Percentiles rank a stretch among this genome's conserved stretches.
These are phyloP conservation scores for Bipolaris zeicola DNA, from an alignment of 2,329 filamentous ascomycete species.

Conservation along the genomic window DNA sequence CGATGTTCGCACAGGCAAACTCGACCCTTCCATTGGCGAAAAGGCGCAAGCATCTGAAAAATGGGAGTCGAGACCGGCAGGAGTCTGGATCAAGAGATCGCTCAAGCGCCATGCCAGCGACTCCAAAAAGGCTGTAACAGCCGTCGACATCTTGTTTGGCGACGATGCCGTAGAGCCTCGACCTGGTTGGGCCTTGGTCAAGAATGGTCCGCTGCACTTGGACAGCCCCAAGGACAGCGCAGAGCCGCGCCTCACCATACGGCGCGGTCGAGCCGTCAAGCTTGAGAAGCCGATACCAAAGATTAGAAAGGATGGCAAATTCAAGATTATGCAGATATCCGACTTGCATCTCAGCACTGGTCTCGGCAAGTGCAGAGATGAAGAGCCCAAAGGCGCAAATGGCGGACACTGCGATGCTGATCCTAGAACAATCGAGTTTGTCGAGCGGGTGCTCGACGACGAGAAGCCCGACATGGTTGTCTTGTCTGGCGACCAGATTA, in stretches of 20 bases:
- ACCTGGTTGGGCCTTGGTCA: conserved; percentile 79
- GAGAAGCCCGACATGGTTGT: conserved; percentile 94
- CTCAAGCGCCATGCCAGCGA: conserved; percentile 75
- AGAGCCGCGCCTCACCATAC: conserved; percentile 76
- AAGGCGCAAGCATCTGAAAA: conserved; percentile 62
- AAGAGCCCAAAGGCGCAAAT: conserved; percentile 74
- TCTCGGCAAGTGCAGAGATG: conserved; percentile 81
- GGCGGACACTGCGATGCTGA: conserved; percentile 88
- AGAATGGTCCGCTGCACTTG: conserved; percentile 68
- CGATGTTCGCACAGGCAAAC: conserved; percentile 74
- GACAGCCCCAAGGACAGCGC: conserved; percentile 66
- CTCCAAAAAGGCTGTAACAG: conserved; percentile 74
- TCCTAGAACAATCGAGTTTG: conserved; percentile 86
- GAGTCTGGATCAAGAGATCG: conserved; percentile 82
- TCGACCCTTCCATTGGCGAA: conserved; percentile 67
- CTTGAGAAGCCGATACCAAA: conserved; percentile 73
- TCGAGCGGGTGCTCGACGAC: conserved; percentile 81
- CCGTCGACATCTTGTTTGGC: conserved; percentile 85
- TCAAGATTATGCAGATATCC: conserved; percentile 97
- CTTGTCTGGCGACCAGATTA: conserved; percentile 91
- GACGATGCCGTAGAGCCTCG: conserved; percentile 90
- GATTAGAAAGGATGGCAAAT: conserved; percentile 86
- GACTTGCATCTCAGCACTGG: conserved; percentile 94
- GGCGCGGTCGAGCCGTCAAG: conserved; percentile 70
- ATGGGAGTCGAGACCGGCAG: conserved; percentile 79